A percentile compares a stretch with the other conserved stretches of the same genome.
phyloP scores from a whole-genome alignment of 208 protist genomes.

The Angomonas ambiguus region DNA sequence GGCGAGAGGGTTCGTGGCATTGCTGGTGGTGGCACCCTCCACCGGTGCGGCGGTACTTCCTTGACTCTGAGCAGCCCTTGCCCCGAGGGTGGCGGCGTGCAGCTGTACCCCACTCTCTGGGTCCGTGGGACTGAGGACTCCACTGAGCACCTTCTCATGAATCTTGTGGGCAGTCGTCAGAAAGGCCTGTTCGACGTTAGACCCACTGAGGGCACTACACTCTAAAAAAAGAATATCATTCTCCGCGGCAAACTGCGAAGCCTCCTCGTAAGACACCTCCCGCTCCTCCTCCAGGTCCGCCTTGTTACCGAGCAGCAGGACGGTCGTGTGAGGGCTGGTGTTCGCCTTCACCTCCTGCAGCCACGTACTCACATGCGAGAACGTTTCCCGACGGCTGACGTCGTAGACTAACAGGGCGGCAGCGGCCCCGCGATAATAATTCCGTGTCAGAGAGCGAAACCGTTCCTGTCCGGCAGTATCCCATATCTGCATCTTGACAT shows the following conservation, averaged over 20 bases:
- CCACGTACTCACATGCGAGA: constrained; percentile 90
- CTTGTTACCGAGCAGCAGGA: constrained; percentile 96
- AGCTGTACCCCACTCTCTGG: constrained; percentile 80
- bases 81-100: constrained; percentile 37
- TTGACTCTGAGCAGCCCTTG: constrained; percentile 3
- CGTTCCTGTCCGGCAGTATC: constrained; percentile 93
- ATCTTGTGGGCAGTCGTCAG: constrained; percentile 90
- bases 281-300: constrained; percentile 92
- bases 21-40: neutral
- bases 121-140: constrained; percentile 80
- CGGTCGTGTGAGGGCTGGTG: constrained; percentile 77
- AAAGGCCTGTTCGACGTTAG: constrained; percentile 94
- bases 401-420: constrained; percentile 96
- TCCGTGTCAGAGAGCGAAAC: constrained; percentile 92
- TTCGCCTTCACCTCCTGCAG: constrained; percentile 93
- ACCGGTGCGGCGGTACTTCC: neutral
- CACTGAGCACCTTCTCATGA: constrained; percentile 92
- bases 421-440: constrained; percentile 95
- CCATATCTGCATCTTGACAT: constrained; percentile 98
- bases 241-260: constrained; percentile 92
- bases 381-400: constrained; percentile 87
- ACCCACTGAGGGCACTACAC: constrained; percentile 90
- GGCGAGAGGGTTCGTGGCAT: constrained; percentile 14
- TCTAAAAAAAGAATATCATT: constrained; percentile 95
- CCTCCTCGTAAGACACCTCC: constrained; percentile 96